Evolutionary conservation across 768 basidiomycete genomes (phyloP).

Genomic region (Coprinopsis cinerea): DNA sequence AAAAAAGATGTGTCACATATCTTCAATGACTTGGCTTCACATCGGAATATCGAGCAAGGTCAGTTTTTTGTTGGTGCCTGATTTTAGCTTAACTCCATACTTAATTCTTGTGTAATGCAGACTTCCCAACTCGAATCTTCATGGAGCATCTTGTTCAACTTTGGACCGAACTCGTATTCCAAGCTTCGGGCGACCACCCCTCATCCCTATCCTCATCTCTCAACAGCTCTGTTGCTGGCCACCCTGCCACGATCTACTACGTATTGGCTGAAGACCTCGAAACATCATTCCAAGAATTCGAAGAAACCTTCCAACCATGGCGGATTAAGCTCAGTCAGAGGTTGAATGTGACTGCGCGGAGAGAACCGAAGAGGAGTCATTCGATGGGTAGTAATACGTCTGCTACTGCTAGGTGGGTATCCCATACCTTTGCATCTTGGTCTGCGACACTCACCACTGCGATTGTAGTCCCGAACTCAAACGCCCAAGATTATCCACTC

Average conservation of each 20-base stretch:
- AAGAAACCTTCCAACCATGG: constrained; percentile 24
- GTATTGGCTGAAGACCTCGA: constrained; percentile 27
- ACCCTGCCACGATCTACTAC: constrained; percentile 10
- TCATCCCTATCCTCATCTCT: no score
- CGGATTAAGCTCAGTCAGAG: constrained; percentile 33
- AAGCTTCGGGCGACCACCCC: constrained; percentile 19
- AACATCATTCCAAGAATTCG: constrained; percentile 26
- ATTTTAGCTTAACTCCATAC: neutral
- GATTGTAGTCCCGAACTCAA: constrained; percentile 12
- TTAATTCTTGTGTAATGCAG: constrained; percentile 15
- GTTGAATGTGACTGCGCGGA: constrained; percentile 35
- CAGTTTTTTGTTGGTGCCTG: constrained; percentile 8
- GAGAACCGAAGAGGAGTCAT: constrained; percentile 38
- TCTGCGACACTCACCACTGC: constrained; percentile 4
- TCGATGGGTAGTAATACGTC: constrained; percentile 28
- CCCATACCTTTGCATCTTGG: neutral
- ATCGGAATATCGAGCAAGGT: constrained; percentile 42
- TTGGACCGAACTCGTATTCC: constrained; percentile 20
- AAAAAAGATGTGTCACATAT: constrained; percentile 29
- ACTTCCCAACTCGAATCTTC: constrained; percentile 44
- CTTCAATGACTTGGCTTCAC: constrained; percentile 35
- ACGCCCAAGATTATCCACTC: constrained; percentile 9
- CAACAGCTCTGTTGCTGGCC: constrained; percentile 9
- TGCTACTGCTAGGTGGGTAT: constrained; percentile 33
- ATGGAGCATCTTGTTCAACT: constrained; percentile 44